Percentiles rank a stretch among this genome's conserved stretches.
Conservation (phyloP, 148 eudicot genomes). For the Nepenthes mirabilis region DNA sequence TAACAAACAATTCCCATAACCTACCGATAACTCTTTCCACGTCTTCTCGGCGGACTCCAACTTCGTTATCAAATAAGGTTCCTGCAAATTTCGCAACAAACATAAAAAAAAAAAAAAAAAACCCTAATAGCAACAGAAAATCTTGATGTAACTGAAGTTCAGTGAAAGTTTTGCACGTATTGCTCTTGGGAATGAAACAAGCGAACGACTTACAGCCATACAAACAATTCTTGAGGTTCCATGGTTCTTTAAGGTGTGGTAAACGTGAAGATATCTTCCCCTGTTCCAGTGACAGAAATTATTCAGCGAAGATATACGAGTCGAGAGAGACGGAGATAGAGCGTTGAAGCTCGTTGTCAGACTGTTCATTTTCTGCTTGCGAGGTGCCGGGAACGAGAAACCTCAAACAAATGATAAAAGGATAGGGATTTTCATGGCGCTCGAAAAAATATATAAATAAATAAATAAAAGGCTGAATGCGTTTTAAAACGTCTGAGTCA, state of each 20-base stretch:
- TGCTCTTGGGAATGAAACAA: not conserved
- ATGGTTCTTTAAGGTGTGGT: constrained; percentile 14
- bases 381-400: too few relatives aligned
- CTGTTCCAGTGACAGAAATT: not conserved
- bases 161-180: not conserved
- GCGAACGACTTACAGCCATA: constrained; percentile 59
- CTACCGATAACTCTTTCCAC: constrained; percentile 89
- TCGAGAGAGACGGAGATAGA: constrained; percentile 12
- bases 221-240: constrained; percentile 41
- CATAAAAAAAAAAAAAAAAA: not conserved
- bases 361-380: constrained; percentile 21
- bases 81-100: constrained; percentile 27
- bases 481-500: too few relatives aligned
- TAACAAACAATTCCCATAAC: not conserved
- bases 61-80: constrained; percentile 74
- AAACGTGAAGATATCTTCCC: not conserved
- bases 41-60: constrained; percentile 93
- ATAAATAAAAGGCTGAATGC: too few relatives aligned
- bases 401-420: too few relatives aligned
- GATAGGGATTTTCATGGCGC: too few relatives aligned
- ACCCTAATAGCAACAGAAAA: not conserved
- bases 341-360: constrained; percentile 25
- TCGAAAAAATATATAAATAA: too few relatives aligned
- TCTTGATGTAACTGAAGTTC: too few relatives aligned
- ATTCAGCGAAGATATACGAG: constrained; percentile 5